phyloP scores from a whole-genome alignment of 768 basidiomycete genomes.

The Suillus variegatus region DNA sequence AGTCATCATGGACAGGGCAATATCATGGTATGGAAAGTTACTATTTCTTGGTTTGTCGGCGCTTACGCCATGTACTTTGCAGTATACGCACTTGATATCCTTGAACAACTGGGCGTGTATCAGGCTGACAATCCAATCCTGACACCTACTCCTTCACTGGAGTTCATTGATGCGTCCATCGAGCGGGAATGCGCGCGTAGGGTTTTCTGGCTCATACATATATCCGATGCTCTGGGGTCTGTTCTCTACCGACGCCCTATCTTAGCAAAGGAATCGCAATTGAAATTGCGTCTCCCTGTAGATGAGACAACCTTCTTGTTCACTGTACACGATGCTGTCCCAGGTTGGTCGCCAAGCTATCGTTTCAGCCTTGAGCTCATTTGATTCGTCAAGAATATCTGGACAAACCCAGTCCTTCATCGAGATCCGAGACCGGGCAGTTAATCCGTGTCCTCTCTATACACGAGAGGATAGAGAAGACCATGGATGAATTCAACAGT shows the following conservation, averaged over 20 bases:
- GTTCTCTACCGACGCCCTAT: slow-evolving; percentile 37
- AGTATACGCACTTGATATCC: slow-evolving; percentile 68
- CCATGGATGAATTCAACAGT: slow-evolving; percentile 55
- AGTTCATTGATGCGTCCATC: slow-evolving; percentile 60
- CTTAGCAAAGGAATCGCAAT: slow-evolving; percentile 42
- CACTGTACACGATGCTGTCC: slow-evolving; percentile 42
- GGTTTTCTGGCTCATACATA: slow-evolving; percentile 77
- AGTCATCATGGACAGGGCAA: slow-evolving; percentile 30
- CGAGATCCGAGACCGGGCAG: slow-evolving; percentile 72
- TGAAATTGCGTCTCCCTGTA: slow-evolving; percentile 69
- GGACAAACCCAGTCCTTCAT: slow-evolving; percentile 54
- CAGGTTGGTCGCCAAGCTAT: slow-evolving; percentile 24
- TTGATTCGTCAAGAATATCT: slow-evolving; percentile 58
- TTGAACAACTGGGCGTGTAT: slow-evolving; percentile 67
- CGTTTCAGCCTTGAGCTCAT: slow-evolving; percentile 2
- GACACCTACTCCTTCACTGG: slow-evolving; percentile 58
- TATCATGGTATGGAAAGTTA: slow-evolving; percentile 30
- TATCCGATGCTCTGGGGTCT: slow-evolving; percentile 52
- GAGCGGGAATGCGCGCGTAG: slow-evolving; percentile 81
- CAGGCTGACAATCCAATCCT: slow-evolving; percentile 60
- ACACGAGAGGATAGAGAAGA: slow-evolving; percentile 59
- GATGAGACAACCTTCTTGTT: slow-evolving; percentile 84
- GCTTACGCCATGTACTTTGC: slow-evolving; percentile 18
- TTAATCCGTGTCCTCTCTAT: slow-evolving; percentile 69
- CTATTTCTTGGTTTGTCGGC: neutral